A percentile compares a stretch with the other conserved stretches of the same genome.
Conservation (phyloP, 148 eudicot genomes). For the Chenopodium formosanum region DNA sequence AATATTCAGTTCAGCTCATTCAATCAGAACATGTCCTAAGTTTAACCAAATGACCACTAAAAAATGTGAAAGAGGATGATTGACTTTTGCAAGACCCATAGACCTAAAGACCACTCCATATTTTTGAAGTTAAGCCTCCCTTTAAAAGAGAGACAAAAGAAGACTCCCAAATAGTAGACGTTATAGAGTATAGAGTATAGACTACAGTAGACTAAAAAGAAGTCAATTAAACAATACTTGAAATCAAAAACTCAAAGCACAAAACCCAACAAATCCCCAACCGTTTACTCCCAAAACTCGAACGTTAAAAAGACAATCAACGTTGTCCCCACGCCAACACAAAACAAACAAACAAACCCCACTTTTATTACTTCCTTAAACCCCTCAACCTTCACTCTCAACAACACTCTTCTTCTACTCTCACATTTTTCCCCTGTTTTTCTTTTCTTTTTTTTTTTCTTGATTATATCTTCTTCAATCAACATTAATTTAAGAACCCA, state of each 20-base stretch:
- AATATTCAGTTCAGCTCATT: no score
- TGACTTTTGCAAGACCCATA: no score
- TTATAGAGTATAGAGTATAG: background rate
- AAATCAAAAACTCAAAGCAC: background rate
- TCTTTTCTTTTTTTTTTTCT: background rate
- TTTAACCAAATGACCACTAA: no score
- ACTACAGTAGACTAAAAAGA: background rate
- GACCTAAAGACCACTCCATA: no score
- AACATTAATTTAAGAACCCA: background rate
- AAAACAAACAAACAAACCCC: background rate
- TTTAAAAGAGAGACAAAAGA: background rate
- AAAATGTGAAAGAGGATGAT: no score
- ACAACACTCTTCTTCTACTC: background rate
- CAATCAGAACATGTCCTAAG: no score
- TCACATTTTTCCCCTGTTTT: background rate
- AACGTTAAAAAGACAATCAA: conserved; percentile 16
- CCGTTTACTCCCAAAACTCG: conserved; percentile 1
- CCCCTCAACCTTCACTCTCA: background rate
- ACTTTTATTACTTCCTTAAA: background rate
- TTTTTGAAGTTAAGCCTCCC: no score
- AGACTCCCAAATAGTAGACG: background rate
- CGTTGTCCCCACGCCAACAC: conserved; percentile 4
- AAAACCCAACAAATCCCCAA: background rate
- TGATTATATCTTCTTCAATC: background rate
- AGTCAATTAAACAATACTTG: background rate